Conservation (phyloP, 257 asterid species). For the Cordia subcordata region DNA sequence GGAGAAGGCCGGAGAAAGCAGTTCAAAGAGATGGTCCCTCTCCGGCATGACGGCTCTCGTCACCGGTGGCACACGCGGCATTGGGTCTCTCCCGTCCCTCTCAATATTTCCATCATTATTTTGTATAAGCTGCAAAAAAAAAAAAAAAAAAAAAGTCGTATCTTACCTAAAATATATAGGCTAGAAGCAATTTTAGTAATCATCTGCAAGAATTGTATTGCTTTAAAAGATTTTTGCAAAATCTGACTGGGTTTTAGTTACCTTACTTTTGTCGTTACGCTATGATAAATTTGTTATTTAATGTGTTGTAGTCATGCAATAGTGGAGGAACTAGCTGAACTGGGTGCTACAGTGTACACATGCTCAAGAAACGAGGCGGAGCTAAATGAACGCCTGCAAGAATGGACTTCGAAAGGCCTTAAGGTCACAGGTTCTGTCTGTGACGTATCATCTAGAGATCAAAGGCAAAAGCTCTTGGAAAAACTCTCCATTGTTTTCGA, state of each 20-base stretch:
- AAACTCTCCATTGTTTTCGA: slow-evolving; percentile 58
- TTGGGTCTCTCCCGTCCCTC: slow-evolving; percentile 47
- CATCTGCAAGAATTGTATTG: neutral
- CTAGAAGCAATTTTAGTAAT: no score
- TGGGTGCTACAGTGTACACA: slow-evolving; percentile 81
- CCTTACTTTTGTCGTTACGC: neutral
- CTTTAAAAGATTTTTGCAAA: neutral
- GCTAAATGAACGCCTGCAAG: slow-evolving; percentile 61
- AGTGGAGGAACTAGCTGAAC: slow-evolving; percentile 76
- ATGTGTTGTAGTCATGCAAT: slow-evolving; percentile 46
- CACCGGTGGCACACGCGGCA: slow-evolving; percentile 97
- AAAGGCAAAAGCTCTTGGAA: slow-evolving; percentile 58
- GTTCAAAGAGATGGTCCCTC: slow-evolving; percentile 75
- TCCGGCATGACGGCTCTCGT: slow-evolving; percentile 77
- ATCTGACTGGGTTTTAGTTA: no score
- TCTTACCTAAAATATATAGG: no score
- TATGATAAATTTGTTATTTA: slow-evolving; percentile 15
- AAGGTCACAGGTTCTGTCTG: slow-evolving; percentile 70
- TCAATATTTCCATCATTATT: neutral
- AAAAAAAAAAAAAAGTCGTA: no score
- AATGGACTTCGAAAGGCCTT: slow-evolving; percentile 72
- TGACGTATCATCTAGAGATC: slow-evolving; percentile 77
- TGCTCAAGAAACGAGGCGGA: slow-evolving; percentile 79
- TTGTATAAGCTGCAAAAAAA: slow-evolving; percentile 1
- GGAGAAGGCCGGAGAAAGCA: slow-evolving; percentile 40